Base-by-base conservation (phyloP, 2,329 filamentous ascomycete species). In the Boeremia exigua region DNA sequence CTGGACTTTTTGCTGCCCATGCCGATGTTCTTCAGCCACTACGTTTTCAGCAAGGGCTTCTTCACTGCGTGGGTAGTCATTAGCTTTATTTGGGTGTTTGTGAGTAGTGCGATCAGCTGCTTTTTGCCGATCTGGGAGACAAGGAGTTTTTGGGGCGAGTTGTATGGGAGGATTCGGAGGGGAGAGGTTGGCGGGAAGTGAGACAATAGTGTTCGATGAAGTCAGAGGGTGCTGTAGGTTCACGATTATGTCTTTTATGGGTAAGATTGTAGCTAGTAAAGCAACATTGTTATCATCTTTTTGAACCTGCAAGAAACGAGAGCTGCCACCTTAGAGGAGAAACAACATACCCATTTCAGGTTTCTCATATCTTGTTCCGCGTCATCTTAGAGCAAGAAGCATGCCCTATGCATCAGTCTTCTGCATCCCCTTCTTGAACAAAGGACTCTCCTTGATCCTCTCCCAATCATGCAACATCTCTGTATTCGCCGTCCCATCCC, bases 71-170 rank as follows among this genome's bases (percentile, higher is more conserved):
- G 76, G 75, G 73, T 78, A 6, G 71, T 79, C 0, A 63, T 79
- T 14, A 72, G 70, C 33, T 78, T 79, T 47, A 65, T 76, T 11
- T 80, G 77, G 77, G 75, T 79, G 2, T 80, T 79, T 69, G 62
- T 60, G 7, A 72, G 68, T 15, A 74, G 74, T 55, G 70, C 68
- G 2, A 75, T 80, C 17, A 77, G 72, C 53, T 75, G 75, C 17
- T 63, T 78, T 4, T 65, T 79, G 58, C 78, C 78, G 2, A 67
- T 79, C 3, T 77, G 75, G 65, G 78, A 80, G 68, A 78, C 76
- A 23, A 69, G 70, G 15, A 28, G 15, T 6, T 54, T 54, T 29
- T 54, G 52, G 52, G 45, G 45, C 5, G n/a, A 54, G 29, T 17
- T 54, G 3, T 54, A 39, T 45, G 19, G 33, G 11, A 38, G 14